These are phyloP conservation scores for Carex scoparia DNA, from an alignment of 176 grass and related monocot species.

Conservation along the genomic window DNA sequence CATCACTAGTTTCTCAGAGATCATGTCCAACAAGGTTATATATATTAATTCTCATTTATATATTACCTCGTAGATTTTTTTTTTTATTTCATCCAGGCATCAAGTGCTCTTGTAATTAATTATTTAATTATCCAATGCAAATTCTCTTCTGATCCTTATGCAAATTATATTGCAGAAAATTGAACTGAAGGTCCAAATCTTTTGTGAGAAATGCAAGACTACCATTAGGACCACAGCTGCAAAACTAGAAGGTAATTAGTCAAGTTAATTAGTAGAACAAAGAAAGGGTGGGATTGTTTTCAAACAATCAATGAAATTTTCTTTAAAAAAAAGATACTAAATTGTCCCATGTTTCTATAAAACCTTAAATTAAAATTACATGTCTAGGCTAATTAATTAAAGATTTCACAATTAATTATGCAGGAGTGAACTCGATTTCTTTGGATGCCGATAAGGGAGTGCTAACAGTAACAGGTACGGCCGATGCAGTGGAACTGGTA, in stretches of 20 bases:
- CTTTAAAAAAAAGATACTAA: neutral
- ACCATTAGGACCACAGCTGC: constrained; percentile 31
- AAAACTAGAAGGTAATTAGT: constrained; percentile 32
- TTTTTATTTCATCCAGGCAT: neutral
- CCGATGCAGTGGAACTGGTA: constrained; percentile 43
- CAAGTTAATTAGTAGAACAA: neutral
- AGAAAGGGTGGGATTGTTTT: neutral
- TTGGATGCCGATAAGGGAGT: constrained; percentile 49
- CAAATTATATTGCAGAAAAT: constrained; percentile 47
- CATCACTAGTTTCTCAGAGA: constrained; percentile 2
- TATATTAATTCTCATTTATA: neutral
- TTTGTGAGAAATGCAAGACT: constrained; percentile 41
- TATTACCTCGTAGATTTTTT: neutral
- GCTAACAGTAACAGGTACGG: constrained; percentile 52
- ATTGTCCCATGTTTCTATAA: neutral
- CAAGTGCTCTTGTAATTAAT: neutral
- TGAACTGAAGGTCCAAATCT: constrained; percentile 49
- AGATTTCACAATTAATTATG: neutral
- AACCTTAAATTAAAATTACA: neutral
- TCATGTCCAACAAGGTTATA: constrained; percentile 17
- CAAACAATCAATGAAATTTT: neutral
- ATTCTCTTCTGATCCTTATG: neutral
- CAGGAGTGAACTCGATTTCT: constrained; percentile 56
- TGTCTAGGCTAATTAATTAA: neutral
- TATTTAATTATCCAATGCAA: neutral